Percentiles rank a stretch among this genome's conserved stretches.
Evolutionary conservation across 176 grass and related monocot species (phyloP).

Genomic region (Tillandsia fasciculata): DNA sequence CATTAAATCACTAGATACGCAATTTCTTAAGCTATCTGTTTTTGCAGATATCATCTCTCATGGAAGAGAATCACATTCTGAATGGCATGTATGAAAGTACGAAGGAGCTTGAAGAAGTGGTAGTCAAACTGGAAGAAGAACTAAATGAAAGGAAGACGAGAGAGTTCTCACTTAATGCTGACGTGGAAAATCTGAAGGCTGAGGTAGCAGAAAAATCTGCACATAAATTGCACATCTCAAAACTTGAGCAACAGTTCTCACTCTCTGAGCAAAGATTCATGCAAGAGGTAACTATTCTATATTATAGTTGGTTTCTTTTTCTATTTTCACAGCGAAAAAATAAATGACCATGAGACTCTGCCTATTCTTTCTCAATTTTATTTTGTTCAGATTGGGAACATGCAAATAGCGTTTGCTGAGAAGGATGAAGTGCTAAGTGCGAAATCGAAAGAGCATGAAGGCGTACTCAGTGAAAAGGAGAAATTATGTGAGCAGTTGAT

Average conservation of each 20-base stretch:
- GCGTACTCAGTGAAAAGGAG: conserved; percentile 46
- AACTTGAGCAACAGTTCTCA: conserved; percentile 73
- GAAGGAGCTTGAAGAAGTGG: conserved; percentile 57
- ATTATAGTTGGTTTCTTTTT: conserved; percentile 8
- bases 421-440: conserved; percentile 47
- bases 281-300: conserved; percentile 56
- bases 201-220: conserved; percentile 46
- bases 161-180: conserved; percentile 1
- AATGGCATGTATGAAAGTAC: conserved; percentile 46
- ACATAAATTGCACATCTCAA: conserved; percentile 63
- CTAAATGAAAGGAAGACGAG: conserved; percentile 20
- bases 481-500: conserved; percentile 45
- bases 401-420: conserved; percentile 67
- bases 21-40: conserved; percentile 13
- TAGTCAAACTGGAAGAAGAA: conserved; percentile 66
- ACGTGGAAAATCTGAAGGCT: conserved; percentile 13
- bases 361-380: conserved; percentile 19
- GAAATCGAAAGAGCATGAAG: conserved; percentile 52
- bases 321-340: background rate
- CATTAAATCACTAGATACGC: background rate
- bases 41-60: conserved; percentile 37
- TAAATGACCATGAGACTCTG: background rate
- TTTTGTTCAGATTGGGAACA: conserved; percentile 57
- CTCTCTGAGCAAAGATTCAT: conserved; percentile 72
- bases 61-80: conserved; percentile 55